Base-by-base conservation (phyloP, 768 basidiomycete species). In the Lactarius trivialis region DNA sequence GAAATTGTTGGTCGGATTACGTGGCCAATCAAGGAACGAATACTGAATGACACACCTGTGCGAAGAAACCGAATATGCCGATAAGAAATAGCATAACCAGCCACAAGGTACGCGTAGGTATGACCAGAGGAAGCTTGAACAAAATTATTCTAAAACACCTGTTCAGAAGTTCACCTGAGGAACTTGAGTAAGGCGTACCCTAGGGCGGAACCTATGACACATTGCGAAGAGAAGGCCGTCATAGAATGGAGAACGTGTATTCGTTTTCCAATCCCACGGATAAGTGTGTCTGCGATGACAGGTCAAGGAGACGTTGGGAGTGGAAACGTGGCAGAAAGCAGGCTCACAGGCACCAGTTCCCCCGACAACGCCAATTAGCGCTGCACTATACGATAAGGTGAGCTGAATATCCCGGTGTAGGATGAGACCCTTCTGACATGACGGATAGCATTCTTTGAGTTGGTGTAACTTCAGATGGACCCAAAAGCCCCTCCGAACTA, bases 161-260 rank as follows among this genome's bases (percentile, higher is more conserved):
- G 28, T 26, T 34, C 6, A 58, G 19, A 33, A 21, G 2, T 7
- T 19, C 11, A 17, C 7, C 30, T 11, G 14, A 6, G 28, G 55
- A 24, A 14, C 12, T 32, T 17, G n/a, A 24, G n/a, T 45, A 56
- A 17, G 2, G 62, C 71, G 37, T 45, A 73, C 72, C 65, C 74
- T 58, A 76, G 33, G 6, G 72, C 68, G 1, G 74, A 76, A 2
- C 74, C 73, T 21, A 79, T 66, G 0, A 85, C 78, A 56, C 82
- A 85, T 65, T 81, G 76, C 11, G 78, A 70, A 1, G 86, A 83
- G 71, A 88, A 93, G 58, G 82, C 89, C 0, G 79, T 73, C 67
- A 93, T 78, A 2, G 82, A 77, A 70, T 95, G 92, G 60, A 92
- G 72, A 0, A 91, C 77, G 65, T 89, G 86, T 1, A 89, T 90